Evolutionary conservation across 129 eudicot genomes (phyloP), one percentile per base, ranked within the genome.

Genomic region (Flaveria brownii): DNA sequence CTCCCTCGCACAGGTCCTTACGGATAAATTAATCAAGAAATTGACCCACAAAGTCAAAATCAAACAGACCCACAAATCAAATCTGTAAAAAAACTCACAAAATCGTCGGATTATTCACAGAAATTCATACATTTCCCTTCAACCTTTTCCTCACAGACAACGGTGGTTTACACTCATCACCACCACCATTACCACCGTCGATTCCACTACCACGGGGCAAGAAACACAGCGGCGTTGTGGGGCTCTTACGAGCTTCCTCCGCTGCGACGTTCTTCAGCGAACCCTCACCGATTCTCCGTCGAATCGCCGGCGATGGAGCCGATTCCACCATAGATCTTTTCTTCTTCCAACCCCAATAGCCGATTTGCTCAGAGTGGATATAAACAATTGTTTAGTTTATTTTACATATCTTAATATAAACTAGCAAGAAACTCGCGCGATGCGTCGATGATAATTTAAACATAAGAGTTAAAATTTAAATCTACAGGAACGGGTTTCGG

Each of bases 141-240:
- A 42, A 74, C n/a, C 0, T 42, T n/a, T 59, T 86, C 68, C 61
- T 56, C 18, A 17, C 20, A 30, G 82, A 50, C 9, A 41, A 83
- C 6, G 10, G 72, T 43, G 59, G 61, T 62, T 77, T 76, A 11
- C 50, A 20, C 0, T 77, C 61, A 36, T 20, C 88, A 64, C 65
- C 77, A 73, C n/a, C n/a, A n/a, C n/a, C n/a, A n/a, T n/a, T n/a
- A n/a, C n/a, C n/a, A 74, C 86, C 85, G 39, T 83, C 88, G 46
- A 83, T 81, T 50, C 85, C 85, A 60, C 91, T 77, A 23, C 82
- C 88, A 67, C 85, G 68, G 1, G 85, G 76, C 0, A 70, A 57
- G 70, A 84, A 82, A 67, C 82, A 55, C 4, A 87, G 87, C 25
- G 92, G 89, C 1, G 92, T 85, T 11, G 81, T 60, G 16, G 92